Conservation (phyloP, 768 basidiomycete species). For the Sarcodon aspratus region DNA sequence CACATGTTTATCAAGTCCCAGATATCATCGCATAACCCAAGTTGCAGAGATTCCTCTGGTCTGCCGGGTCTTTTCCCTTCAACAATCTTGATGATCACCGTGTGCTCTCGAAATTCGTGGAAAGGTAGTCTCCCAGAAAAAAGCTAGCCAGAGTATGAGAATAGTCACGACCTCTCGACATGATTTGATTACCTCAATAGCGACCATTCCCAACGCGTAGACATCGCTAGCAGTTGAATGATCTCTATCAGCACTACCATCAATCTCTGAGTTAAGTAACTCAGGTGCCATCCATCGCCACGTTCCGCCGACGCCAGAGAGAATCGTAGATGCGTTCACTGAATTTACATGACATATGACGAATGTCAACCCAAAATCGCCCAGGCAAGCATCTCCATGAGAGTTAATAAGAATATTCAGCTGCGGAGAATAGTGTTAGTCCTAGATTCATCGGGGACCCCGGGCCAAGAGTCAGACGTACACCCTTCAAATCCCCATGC, state of each 20-base stretch:
- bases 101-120: background rate
- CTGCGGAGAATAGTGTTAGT: background rate
- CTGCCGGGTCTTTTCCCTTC: background rate
- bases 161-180: background rate
- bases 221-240: background rate
- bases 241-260: background rate
- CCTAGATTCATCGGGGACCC: background rate
- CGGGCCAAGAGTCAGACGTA: background rate
- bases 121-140: background rate
- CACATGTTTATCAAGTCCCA: conserved; percentile 4
- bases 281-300: background rate
- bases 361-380: background rate
- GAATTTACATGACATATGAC: background rate
- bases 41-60: background rate
- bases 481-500: background rate
- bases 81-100: background rate
- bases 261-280: background rate
- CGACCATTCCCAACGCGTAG: background rate
- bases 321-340: background rate
- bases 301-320: background rate
- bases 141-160: background rate
- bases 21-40: conserved; percentile 1
- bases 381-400: background rate
- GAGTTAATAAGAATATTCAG: background rate
- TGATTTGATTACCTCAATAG: background rate